Base-by-base conservation (phyloP, 441 rosid species). In the Adansonia madagascariensis region DNA sequence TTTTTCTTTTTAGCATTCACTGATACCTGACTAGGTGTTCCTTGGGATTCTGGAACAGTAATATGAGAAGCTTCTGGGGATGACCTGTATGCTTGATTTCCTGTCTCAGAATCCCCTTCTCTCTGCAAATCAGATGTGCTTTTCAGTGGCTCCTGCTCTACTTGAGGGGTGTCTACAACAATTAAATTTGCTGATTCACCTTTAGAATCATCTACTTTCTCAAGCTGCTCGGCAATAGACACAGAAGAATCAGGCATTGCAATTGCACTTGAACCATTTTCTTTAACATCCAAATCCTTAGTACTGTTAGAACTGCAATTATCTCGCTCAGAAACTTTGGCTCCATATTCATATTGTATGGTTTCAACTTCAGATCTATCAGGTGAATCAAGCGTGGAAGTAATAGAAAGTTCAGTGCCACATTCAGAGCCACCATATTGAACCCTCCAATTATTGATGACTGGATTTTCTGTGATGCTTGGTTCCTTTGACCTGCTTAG, bases 341-440 rank as follows among this genome's bases (percentile, higher is more conserved):
- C 76, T 75, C 77, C 88, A 70, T 79, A 79, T 78, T 81, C 87
- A 35, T 77, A 12, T n/a, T 89, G 90, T 31, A 59, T 73, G 20
- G 78, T 77, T 77, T 89, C 92, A 82, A 47, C 80, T 78, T 96
- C 97, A 53, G 82, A 88, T 82, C 50, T 69, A 80, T 94, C 95
- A 55, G 95, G 92, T 80, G 97, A 89, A 82, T 94, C 98, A 57
- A 94, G 97, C 65, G 97, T 89, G 43, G 97, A 94, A 71, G 95
- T 83, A 76, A 95, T 86, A 80, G 98, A 95, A 63, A 95, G 95
- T 79, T 94, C 97, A 1, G 97, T 90, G 75, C 97, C 95, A 78
- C 98, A 91, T 79, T 95, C 99, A 73, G 98, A 94, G 57, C 88
- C 91, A 80, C 86, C 87, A 63, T 77, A 77, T 72, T 84, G 92